Percentiles rank a stretch among this genome's conserved stretches.
These are phyloP conservation scores for Boeremia lycopersici DNA, from an alignment of 2,329 filamentous ascomycete genomes.

Conservation along the genomic window DNA sequence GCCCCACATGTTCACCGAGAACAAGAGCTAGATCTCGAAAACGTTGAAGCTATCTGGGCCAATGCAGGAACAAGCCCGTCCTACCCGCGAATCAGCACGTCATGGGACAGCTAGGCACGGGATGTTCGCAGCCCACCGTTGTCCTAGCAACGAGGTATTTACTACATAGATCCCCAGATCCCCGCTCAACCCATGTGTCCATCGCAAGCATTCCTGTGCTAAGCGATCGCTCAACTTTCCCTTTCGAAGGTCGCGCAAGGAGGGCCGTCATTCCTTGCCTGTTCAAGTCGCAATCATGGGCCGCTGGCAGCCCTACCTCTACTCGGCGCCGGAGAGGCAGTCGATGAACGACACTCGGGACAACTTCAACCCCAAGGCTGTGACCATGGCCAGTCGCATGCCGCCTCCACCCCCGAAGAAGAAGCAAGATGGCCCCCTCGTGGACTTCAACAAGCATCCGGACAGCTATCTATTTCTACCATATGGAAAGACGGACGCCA, in stretches of 20 bases:
- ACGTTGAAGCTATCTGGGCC: slow-evolving; percentile 6
- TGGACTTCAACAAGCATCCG: slow-evolving; percentile 85
- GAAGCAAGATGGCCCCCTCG: slow-evolving; percentile 74
- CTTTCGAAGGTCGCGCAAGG: slow-evolving; percentile 32
- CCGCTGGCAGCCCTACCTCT: slow-evolving; percentile 73
- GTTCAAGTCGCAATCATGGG: slow-evolving; percentile 43
- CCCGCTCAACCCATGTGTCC: slow-evolving; percentile 35
- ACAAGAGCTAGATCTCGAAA: slow-evolving; percentile 11
- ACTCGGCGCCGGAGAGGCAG: slow-evolving; percentile 61
- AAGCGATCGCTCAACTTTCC: slow-evolving; percentile 37
- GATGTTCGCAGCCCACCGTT: slow-evolving; percentile 11
- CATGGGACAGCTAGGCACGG: slow-evolving; percentile 9
- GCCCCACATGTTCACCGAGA: slow-evolving; percentile 15
- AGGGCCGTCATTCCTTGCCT: slow-evolving; percentile 36
- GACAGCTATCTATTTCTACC: slow-evolving; percentile 73
- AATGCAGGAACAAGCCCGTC: slow-evolving; percentile 17
- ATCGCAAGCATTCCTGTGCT: slow-evolving; percentile 44
- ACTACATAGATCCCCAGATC: slow-evolving; percentile 37
- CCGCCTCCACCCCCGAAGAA: slow-evolving; percentile 63
- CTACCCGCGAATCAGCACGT: slow-evolving; percentile 16
- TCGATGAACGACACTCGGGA: slow-evolving; percentile 51
- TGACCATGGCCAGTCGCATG: slow-evolving; percentile 78
- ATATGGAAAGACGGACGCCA: slow-evolving; percentile 65
- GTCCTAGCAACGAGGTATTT: slow-evolving; percentile 29
- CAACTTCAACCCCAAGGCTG: slow-evolving; percentile 84